Conservation (phyloP, 352 stramenopile species). For the Globisporangium paddicum region DNA sequence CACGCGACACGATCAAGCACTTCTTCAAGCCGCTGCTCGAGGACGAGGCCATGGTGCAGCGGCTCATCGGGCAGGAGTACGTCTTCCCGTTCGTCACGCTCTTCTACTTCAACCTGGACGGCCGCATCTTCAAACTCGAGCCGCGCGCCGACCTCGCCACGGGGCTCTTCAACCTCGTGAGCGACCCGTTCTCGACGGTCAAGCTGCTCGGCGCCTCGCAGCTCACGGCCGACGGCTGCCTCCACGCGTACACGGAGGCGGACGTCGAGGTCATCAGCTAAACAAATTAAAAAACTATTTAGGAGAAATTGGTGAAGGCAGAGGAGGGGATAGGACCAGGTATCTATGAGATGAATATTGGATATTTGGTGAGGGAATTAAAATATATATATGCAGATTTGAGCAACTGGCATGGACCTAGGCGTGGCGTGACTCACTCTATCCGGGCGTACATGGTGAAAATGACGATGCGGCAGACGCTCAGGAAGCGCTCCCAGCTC, state of each 20-base stretch:
- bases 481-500: conserved; percentile 74
- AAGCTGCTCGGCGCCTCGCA: conserved; percentile 47
- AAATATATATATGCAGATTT: neutral
- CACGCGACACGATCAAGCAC: conserved; percentile 51
- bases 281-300: neutral
- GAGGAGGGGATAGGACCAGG: neutral
- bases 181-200: conserved; percentile 49
- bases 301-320: neutral
- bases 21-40: conserved; percentile 54
- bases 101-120: conserved; percentile 49
- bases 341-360: neutral
- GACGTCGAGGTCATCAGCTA: neutral
- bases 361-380: neutral
- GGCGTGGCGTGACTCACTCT: neutral
- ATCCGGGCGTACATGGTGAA: conserved; percentile 50
- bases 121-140: conserved; percentile 47
- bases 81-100: conserved; percentile 45
- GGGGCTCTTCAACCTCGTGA: conserved; percentile 47
- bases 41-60: conserved; percentile 59
- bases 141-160: conserved; percentile 42
- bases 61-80: conserved; percentile 54
- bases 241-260: conserved; percentile 42
- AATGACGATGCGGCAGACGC: conserved; percentile 46
- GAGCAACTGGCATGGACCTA: neutral
- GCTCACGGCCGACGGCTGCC: conserved; percentile 42